Conservation (phyloP, 2,329 filamentous ascomycete genomes). For the Fusarium floridanum region DNA sequence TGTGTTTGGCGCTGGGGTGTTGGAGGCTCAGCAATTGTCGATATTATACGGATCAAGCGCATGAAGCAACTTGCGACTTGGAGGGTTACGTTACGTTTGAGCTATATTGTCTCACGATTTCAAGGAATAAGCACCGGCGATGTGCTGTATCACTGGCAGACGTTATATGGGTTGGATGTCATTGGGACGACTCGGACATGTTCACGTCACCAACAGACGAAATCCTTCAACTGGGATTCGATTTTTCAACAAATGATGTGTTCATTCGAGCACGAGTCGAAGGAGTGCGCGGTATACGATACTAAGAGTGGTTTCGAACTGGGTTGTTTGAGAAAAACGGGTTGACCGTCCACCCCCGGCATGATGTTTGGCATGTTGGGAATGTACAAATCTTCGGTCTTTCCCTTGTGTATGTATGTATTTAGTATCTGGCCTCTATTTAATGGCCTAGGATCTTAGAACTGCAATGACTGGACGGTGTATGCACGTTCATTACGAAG, state of each 20-base stretch:
- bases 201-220: background rate
- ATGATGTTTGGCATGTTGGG: background rate
- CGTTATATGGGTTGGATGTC: background rate
- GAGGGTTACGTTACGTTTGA: background rate
- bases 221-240: background rate
- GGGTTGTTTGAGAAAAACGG: slow-evolving; percentile 14
- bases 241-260: slow-evolving; percentile 13
- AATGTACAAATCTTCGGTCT: slow-evolving; percentile 33
- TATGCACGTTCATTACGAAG: background rate
- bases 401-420: slow-evolving; percentile 32
- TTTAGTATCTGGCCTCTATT: slow-evolving; percentile 15
- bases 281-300: background rate
- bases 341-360: slow-evolving; percentile 3
- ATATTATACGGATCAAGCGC: slow-evolving; percentile 6
- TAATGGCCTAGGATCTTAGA: slow-evolving; percentile 21
- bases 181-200: background rate
- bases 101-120: background rate
- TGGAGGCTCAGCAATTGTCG: slow-evolving; percentile 21
- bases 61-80: background rate
- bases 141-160: background rate
- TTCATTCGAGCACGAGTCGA: background rate
- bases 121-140: slow-evolving; percentile 1
- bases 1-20: slow-evolving; percentile 37
- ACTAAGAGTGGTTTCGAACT: background rate
- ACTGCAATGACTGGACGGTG: slow-evolving; percentile 22